Evolutionary conservation across 2,329 filamentous ascomycete species (phyloP), one percentile per base, ranked within the genome.

Genomic region (Fonsecaea monophora): DNA sequence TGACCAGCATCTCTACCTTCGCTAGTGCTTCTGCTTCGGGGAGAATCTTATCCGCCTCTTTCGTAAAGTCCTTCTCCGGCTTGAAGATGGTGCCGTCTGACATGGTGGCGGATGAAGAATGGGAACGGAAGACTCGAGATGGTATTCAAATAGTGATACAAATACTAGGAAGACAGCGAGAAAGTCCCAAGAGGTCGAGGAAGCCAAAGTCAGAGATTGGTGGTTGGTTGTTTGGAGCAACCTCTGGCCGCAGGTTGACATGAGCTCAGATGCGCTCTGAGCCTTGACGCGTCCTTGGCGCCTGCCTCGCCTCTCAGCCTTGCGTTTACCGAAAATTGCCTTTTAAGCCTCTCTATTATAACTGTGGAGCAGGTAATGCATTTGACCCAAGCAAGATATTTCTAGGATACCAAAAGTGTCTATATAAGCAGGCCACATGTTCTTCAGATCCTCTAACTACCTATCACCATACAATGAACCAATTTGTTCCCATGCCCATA

Each of bases 61-160:
- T 96, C 77, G 92, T 90, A 87, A 92, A 97, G 89, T 99, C 95
- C 90, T 96, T 97, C 85, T 99, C 95, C 77, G 94, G 92, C 87
- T 96, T 96, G 80, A 95, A 79, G 74, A 89, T 82, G 76, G 86
- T 82, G 81, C 88, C 88, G 82, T 93, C 91, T 76, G 93, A 91
- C 93, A 96, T 96, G 78, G 73, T 85, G 80, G 75, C 75, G 59
- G 59, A 18, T 15, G 12, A 15, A 34, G 45, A 48, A 25, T 12
- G 34, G 37, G 6, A 30, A 40, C 6, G 25, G 45, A 34, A 25
- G 32, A 60, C 15, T 60, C 45, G 7, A 25, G 21, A 25, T 25
- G 7, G 42, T 12, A 25, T 8, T 10, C 8, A 7, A 25, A 25
- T 12, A 25, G 45, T 25, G 45, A 3, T 25, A 12, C 7, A 50